Percentiles rank a stretch among this genome's conserved stretches.
Conservation (phyloP, 306 rosid genomes). For the Ziziphus jujuba region DNA sequence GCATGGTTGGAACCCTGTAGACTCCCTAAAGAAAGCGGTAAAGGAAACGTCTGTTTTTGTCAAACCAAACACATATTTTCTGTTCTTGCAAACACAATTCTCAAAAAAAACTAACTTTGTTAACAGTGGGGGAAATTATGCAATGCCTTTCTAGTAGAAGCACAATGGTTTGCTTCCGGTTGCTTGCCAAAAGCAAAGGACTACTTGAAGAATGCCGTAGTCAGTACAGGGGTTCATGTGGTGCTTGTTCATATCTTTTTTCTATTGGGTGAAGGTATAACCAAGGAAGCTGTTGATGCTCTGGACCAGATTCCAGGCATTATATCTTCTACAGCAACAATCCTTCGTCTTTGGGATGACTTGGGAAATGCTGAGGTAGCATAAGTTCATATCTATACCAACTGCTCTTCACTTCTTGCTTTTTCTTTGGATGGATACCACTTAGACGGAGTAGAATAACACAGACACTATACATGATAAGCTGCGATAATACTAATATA, state of each 20-base stretch:
- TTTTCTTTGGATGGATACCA: too few species aligned
- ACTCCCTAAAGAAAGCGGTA: conserved; percentile 30
- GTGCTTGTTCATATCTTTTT: conserved; percentile 44
- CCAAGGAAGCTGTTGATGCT: conserved; percentile 10
- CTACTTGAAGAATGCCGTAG: conserved; percentile 47
- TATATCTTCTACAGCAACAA: conserved; percentile 1
- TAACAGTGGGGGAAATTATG: conserved; percentile 62
- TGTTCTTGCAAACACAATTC: too few species aligned
- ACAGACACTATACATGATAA: too few species aligned
- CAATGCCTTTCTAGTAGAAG: conserved; percentile 54
- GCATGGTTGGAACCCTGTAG: conserved; percentile 37
- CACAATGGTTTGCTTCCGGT: conserved; percentile 47
- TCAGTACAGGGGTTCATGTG: conserved; percentile 53
- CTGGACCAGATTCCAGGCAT: conserved; percentile 31
- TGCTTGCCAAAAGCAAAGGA: conserved; percentile 39
- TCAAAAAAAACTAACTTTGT: too few species aligned
- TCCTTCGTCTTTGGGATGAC: conserved; percentile 19
- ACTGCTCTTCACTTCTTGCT: too few species aligned
- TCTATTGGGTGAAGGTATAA: conserved; percentile 39
- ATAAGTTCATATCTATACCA: background rate
- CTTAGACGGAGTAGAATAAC: background rate
- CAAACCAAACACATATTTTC: background rate
- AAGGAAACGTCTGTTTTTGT: background rate
- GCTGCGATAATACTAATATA: background rate
- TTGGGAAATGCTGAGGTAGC: conserved; percentile 4